phyloP scores from a whole-genome alignment of 225 moss, liverwort and hornwort genomes.

The Polytrichum commune region DNA sequence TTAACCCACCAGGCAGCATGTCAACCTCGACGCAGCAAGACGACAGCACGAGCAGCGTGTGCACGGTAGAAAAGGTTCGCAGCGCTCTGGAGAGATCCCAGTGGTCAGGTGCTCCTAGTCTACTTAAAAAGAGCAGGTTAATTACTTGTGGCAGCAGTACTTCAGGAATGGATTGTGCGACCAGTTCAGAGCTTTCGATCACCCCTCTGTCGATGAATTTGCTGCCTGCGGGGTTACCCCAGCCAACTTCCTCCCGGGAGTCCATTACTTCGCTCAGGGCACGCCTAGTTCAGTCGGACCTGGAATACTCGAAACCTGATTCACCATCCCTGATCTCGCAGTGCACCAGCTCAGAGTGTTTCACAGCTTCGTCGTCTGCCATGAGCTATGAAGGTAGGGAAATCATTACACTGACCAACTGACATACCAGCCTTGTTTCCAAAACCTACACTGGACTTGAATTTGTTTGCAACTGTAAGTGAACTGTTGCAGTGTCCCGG shows the following conservation, averaged over 20 bases:
- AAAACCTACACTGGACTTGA: no score
- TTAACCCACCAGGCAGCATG: slow-evolving; percentile 30
- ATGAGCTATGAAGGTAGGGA: slow-evolving; percentile 72
- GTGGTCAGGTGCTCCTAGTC: slow-evolving; percentile 5
- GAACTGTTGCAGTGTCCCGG: no score
- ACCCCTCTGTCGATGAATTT: no score
- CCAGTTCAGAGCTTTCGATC: no score
- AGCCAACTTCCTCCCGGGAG: slow-evolving; percentile 20
- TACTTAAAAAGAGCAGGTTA: no score
- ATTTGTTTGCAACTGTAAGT: no score
- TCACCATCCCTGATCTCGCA: slow-evolving; percentile 39
- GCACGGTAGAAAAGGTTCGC: slow-evolving; percentile 67
- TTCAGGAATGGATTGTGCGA: no score
- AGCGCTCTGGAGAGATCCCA: slow-evolving; percentile 51
- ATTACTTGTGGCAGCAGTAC: no score
- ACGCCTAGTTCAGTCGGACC: not conserved
- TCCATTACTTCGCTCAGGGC: slow-evolving; percentile 19
- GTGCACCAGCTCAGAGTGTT: slow-evolving; percentile 46
- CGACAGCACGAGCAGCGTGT: slow-evolving; percentile 58
- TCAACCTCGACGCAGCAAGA: slow-evolving; percentile 17
- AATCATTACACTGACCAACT: no score
- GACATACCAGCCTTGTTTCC: no score
- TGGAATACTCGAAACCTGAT: slow-evolving; percentile 25
- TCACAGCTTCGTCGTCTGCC: slow-evolving; percentile 48
- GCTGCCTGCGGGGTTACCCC: not conserved